Evolutionary conservation across 768 basidiomycete genomes (phyloP).

Genomic region (Tricholoma terreum): DNA sequence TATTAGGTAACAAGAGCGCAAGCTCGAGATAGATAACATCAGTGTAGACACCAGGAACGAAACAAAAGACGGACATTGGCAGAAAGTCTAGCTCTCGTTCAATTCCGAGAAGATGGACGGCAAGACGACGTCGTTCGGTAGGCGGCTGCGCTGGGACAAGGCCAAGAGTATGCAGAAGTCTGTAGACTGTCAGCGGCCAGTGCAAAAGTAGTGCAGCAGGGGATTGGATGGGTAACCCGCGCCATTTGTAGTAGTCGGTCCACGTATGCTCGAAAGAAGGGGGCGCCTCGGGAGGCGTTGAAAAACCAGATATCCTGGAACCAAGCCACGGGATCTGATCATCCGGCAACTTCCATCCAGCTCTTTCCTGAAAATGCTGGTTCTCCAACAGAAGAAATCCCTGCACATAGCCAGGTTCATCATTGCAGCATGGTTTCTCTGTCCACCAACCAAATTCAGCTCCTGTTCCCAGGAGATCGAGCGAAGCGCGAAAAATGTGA

Average conservation of each 20-base stretch:
- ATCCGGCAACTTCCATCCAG: conserved; percentile 35
- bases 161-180: conserved; percentile 33
- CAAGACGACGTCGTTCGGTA: conserved; percentile 25
- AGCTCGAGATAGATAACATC: conserved; percentile 23
- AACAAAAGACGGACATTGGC: conserved; percentile 31
- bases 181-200: conserved; percentile 40
- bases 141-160: conserved; percentile 23
- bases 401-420: conserved; percentile 22
- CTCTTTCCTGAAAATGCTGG: conserved; percentile 25
- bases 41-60: not conserved
- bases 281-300: conserved; percentile 24
- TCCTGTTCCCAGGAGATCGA: conserved; percentile 31
- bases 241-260: conserved; percentile 46
- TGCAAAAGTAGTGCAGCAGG: conserved; percentile 44
- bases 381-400: conserved; percentile 32
- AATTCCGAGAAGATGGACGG: conserved; percentile 36
- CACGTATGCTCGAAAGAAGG: conserved; percentile 31
- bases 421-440: conserved; percentile 14
- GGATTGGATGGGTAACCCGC: conserved; percentile 38
- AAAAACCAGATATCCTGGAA: conserved; percentile 16
- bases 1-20: conserved; percentile 42
- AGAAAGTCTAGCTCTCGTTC: conserved; percentile 39
- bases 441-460: conserved; percentile 41
- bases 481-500: conserved; percentile 12
- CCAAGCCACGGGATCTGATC: conserved; percentile 30